phyloP scores from a whole-genome alignment of 306 rosid genomes.

The Ormosia semicastrata region DNA sequence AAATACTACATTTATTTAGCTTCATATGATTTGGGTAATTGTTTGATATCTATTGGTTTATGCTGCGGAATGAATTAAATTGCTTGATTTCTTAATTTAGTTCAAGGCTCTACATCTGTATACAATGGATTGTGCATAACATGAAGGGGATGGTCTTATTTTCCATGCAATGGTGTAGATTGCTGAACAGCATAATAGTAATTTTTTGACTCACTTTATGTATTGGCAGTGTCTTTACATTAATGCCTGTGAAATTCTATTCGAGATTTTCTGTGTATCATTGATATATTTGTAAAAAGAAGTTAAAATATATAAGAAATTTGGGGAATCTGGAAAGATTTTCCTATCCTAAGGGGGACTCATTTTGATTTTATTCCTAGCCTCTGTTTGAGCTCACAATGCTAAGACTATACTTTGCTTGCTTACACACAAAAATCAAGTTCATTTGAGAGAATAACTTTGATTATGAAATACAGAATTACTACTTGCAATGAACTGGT shows the following conservation, averaged over 20 bases:
- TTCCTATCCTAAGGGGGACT: neutral
- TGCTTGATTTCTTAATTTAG: neutral
- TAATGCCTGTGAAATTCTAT: slow-evolving; percentile 1
- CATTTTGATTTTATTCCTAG: neutral
- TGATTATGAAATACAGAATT: neutral
- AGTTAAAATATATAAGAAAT: neutral
- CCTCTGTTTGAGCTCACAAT: slow-evolving; percentile 6
- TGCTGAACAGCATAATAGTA: slow-evolving; percentile 2
- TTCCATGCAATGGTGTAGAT: neutral
- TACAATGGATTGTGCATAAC: slow-evolving; percentile 1
- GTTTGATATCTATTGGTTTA: slow-evolving; percentile 14
- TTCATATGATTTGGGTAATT: neutral
- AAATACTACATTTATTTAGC: slow-evolving; percentile 14
- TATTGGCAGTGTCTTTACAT: neutral
- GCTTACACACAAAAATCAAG: neutral
- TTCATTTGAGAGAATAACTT: neutral
- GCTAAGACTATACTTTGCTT: neutral
- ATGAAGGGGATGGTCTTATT: neutral
- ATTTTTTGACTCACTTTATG: neutral
- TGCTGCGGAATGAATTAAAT: neutral
- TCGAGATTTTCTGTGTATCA: neutral
- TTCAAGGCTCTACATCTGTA: neutral
- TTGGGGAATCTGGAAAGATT: neutral
- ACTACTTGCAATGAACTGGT: neutral
- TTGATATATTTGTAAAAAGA: neutral